Base-by-base conservation (phyloP, 257 asterid species). In the Cruciata laevipes region DNA sequence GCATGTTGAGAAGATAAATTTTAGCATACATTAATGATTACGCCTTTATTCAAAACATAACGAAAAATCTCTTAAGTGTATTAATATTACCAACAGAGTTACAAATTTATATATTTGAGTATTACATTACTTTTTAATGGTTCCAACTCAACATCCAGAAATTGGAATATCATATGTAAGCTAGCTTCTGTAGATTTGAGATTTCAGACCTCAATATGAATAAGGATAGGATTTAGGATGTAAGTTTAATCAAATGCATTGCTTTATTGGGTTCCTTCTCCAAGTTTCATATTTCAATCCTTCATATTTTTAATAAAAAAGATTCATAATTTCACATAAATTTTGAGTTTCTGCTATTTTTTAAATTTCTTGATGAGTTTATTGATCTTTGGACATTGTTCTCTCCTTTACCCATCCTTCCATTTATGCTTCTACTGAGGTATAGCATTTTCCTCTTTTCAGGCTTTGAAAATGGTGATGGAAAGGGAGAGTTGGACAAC, bases 401-500 rank as follows among this genome's bases (percentile, higher is more conserved):
- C 16, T 78, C 69, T 30, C 6, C 8, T 0, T 30, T 59, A 55
- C 55, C 18, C 49, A 20, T 18, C 27, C 1, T n/a, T 68, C 37
- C 68, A 60, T 18, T 33, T 64, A 18, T 73, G 24, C 72, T 47
- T 58, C 68, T 37, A 58, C 35, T 35, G 72, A 63, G 61, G 73
- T 70, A 74, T 55, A 67, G n/a, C 23, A 72, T 68, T 60, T 66
- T 76, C 65, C 70, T 81, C 60, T 35, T 71, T 79, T 49, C 93
- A 94, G 99, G 99, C 99, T 40, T 78, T 94, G 79, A 94, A 91
- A 87, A 84, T 94, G 98, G 99, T 90, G 71, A 73, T 88, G 87
- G 99, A 94, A 80, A 90, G 80, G 91, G 99, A 94, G 85, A 86
- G 44, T 83, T 94, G 99, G 99, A 88, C 84, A 78, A 76, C 83